These are phyloP conservation scores for Phlyctochytrium bullatum DNA, from an alignment of 192 early-diverging fungal genomes.

Conservation along the genomic window DNA sequence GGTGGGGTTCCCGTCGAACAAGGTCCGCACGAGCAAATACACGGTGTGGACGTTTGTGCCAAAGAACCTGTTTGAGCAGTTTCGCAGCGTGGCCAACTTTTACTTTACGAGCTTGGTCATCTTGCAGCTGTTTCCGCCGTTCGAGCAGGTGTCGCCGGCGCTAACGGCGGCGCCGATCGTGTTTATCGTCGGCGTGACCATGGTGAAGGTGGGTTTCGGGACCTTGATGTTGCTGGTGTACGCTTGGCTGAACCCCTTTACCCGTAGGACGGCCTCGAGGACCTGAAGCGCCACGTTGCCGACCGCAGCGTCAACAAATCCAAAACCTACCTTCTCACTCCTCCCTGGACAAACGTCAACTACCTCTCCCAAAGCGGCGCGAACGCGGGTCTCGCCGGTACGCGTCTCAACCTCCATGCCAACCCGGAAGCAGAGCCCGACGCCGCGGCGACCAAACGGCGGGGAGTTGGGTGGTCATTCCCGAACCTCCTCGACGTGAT, in stretches of 20 bases:
- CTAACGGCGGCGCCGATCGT: conserved; percentile 49
- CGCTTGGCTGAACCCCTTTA: conserved; percentile 1
- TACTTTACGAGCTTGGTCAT: conserved; percentile 86
- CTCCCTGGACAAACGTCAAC: conserved; percentile 64
- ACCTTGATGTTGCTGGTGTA: conserved; percentile 6
- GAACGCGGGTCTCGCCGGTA: no score
- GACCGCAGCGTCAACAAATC: conserved; percentile 82
- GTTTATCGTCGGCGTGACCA: conserved; percentile 46
- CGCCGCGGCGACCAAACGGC: no score
- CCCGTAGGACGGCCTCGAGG: conserved; percentile 85
- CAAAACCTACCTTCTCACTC: conserved; percentile 48
- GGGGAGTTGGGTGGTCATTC: no score
- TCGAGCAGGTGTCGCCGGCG: conserved; percentile 48
- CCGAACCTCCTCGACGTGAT: conserved; percentile 1
- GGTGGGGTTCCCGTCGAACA: conserved; percentile 30
- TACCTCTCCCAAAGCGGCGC: conserved; percentile 27
- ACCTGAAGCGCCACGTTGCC: conserved; percentile 79
- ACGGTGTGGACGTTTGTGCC: conserved; percentile 86
- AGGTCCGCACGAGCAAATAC: conserved; percentile 88
- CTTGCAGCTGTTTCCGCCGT: conserved; percentile 75
- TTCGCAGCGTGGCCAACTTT: conserved; percentile 90
- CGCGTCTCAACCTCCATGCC: no score
- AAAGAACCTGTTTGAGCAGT: conserved; percentile 96
- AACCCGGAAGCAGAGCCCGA: no score
- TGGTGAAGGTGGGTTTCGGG: conserved; percentile 35